phyloP scores from a whole-genome alignment of 768 basidiomycete genomes.

The Cantharellus anzutake region DNA sequence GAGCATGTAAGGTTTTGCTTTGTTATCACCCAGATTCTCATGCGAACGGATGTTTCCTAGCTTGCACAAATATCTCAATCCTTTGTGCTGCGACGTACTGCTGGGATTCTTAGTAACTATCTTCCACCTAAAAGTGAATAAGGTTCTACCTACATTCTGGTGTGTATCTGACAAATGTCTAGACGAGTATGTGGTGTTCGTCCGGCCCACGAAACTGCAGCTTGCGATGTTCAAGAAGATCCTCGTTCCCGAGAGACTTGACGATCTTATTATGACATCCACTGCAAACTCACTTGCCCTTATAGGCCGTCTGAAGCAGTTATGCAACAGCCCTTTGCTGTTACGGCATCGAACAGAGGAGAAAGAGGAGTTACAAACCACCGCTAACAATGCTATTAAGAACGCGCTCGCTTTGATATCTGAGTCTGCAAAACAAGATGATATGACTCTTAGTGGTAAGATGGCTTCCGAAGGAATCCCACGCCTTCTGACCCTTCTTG shows the following conservation, averaged over 20 bases:
- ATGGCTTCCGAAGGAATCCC: neutral
- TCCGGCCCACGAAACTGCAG: slow-evolving; percentile 74
- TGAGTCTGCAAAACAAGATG: slow-evolving; percentile 15
- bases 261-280: slow-evolving; percentile 45
- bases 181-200: slow-evolving; percentile 99
- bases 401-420: slow-evolving; percentile 13
- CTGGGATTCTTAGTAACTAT: slow-evolving; percentile 59
- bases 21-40: neutral
- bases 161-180: slow-evolving; percentile 1
- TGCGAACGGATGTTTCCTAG: slow-evolving; percentile 20
- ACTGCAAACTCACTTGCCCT: slow-evolving; percentile 63
- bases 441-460: slow-evolving; percentile 65
- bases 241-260: slow-evolving; percentile 49
- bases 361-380: slow-evolving; percentile 22
- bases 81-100: slow-evolving; percentile 83
- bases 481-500: neutral
- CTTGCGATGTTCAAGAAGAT: slow-evolving; percentile 58
- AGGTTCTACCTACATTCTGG: slow-evolving; percentile 12
- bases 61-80: slow-evolving; percentile 55
- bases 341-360: slow-evolving; percentile 45
- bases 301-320: slow-evolving; percentile 67
- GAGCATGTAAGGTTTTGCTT: slow-evolving; percentile 34
- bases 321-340: slow-evolving; percentile 83
- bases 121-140: slow-evolving; percentile 73
- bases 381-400: slow-evolving; percentile 22